A percentile compares a stretch with the other conserved stretches of the same genome.
Conservation (phyloP, 371 early-diverging fungal genomes). For the Mortierella sp. region DNA sequence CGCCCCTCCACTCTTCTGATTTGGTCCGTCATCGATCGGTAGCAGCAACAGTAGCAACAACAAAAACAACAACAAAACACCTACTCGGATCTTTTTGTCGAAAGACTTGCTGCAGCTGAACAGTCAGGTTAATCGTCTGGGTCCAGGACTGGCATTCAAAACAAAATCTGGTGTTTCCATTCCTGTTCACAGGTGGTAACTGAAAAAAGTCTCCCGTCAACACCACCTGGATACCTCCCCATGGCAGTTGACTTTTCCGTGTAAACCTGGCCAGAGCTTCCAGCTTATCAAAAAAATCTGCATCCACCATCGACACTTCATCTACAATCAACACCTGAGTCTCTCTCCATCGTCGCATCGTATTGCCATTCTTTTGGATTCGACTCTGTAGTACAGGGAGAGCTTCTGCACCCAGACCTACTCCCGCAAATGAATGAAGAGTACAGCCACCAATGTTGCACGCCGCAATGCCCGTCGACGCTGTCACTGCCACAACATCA, state of each 20-base stretch:
- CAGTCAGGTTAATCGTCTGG: constrained; percentile 53
- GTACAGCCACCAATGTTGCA: constrained; percentile 67
- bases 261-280: constrained; percentile 31
- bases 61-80: too few relatives aligned
- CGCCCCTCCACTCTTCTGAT: too few relatives aligned
- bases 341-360: constrained; percentile 42
- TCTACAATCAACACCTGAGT: constrained; percentile 64
- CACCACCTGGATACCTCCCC: constrained; percentile 69
- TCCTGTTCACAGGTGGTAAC: constrained; percentile 60
- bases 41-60: too few relatives aligned
- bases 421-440: constrained; percentile 66
- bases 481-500: constrained; percentile 46
- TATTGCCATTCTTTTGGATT: constrained; percentile 11
- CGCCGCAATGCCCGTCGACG: constrained; percentile 57
- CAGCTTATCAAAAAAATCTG: constrained; percentile 38
- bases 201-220: constrained; percentile 73
- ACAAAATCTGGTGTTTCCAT: constrained; percentile 58
- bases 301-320: constrained; percentile 68
- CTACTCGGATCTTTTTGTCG: constrained; percentile 58
- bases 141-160: constrained; percentile 77
- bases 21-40: too few relatives aligned
- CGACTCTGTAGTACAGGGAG: constrained; percentile 11
- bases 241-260: constrained; percentile 50
- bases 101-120: constrained; percentile 58
- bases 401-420: constrained; percentile 51